Conservation (phyloP, 2,329 filamentous ascomycete species). For the Botryosphaeria dothidea region DNA sequence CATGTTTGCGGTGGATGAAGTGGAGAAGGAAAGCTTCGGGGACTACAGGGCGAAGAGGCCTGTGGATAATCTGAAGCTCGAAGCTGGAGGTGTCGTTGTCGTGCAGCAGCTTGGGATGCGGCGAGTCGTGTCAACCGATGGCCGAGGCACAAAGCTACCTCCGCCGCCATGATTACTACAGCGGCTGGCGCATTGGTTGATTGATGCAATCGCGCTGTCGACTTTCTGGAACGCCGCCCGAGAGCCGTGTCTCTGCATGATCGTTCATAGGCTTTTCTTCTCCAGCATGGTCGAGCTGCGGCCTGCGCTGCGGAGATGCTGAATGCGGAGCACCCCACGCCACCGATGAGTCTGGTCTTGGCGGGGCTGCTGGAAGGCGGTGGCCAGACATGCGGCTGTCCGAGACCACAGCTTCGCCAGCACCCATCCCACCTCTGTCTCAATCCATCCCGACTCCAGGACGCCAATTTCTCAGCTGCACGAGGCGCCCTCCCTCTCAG, state of each 20-base stretch:
- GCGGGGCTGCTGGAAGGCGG: not conserved
- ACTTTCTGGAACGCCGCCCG: not conserved
- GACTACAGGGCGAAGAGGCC: not conserved
- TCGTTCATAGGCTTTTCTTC: too few relatives aligned
- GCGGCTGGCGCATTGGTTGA: constrained; percentile 1
- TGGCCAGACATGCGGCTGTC: too few relatives aligned
- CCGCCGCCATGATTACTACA: constrained; percentile 8
- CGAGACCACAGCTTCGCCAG: not conserved
- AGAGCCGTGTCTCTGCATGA: not conserved
- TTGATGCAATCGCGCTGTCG: not conserved
- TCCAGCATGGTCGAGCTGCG: not conserved
- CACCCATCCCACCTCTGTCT: not conserved
- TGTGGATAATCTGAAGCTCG: not conserved
- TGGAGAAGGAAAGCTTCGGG: not conserved
- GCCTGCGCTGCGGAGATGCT: not conserved
- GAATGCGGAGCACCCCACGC: constrained; percentile 6
- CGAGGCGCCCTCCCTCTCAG: constrained; percentile 18
- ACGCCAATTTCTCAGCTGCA: not conserved
- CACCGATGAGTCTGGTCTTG: constrained; percentile 3
- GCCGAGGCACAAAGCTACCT: constrained; percentile 10
- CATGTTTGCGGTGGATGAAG: constrained; percentile 50
- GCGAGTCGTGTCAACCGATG: constrained; percentile 10
- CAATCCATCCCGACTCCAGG: constrained; percentile 5
- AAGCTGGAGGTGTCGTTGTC: constrained; percentile 3
- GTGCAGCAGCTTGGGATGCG: not conserved